Evolutionary conservation across 2,329 filamentous ascomycete genomes (phyloP), one percentile per base, ranked within the genome.

Genomic region (Penicillium sp.): DNA sequence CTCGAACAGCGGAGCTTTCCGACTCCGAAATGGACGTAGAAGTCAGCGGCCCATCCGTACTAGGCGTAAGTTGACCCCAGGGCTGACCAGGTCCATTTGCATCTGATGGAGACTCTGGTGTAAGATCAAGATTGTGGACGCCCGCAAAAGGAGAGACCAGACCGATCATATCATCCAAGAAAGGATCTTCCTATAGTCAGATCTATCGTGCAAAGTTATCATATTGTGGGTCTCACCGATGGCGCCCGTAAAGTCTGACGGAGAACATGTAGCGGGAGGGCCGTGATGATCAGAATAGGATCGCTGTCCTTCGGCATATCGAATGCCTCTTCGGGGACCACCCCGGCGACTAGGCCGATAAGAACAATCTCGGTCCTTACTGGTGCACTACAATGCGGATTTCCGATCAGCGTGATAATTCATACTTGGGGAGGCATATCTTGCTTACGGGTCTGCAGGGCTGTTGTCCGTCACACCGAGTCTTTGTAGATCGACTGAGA

Each of bases 311-410:
- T 59, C 51, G 15, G 49, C 56, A 53, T 58, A 57, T 18, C 53
- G 53, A 6, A 39, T 34, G 13, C 62, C 60, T 51, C 62, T 44
- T 18, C 63, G 58, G 41, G 59, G 48, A 24, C 62, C 63, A 42
- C 63, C 63, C n/a, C 63, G 56, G 36, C 63, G 57, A 62, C 63
- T 63, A 13, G 60, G 54, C 26, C 50, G 57, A 39, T 61, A 63
- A 36, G n/a, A 38, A 42, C 62, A 64, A 7, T 54, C 43, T 36
- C 49, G 51, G 12, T 47, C 47, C 28, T 54, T 63, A 23, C 9
- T 33, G 8, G 44, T 44, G 41, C 60, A 63, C 63, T 65, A 42
- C 4, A 12, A 13, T 1, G 28, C 12, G 2, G 7, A 16, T 15
- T 12, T 41, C 4, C 2, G 23, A 15, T 24, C 23, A 34, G 31